Percentiles rank a stretch among this genome's conserved stretches.
These are phyloP conservation scores for Olyra latifolia DNA, from an alignment of 176 grass and related monocot genomes.

Conservation along the genomic window DNA sequence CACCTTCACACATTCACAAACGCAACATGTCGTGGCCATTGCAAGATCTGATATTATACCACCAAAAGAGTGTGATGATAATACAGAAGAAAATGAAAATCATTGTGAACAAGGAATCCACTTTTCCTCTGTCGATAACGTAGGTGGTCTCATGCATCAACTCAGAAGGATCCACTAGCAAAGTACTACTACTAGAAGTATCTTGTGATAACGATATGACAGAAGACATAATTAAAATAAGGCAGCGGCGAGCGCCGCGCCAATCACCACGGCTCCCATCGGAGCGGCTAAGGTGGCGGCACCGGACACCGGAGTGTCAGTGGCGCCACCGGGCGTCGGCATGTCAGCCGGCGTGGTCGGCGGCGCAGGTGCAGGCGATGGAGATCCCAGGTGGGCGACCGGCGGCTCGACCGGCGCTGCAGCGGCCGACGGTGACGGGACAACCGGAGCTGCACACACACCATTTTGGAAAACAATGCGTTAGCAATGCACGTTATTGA, in stretches of 20 bases:
- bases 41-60: not conserved
- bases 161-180: not conserved
- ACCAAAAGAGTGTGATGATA: no score
- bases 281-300: not conserved
- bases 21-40: not conserved
- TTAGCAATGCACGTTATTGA: not conserved
- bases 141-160: no score
- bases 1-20: not conserved
- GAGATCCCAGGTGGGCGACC: not conserved
- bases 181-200: not conserved
- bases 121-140: not conserved
- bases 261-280: not conserved
- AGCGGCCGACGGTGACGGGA: not conserved
- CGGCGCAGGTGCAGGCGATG: not conserved
- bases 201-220: not conserved
- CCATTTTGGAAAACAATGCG: not conserved
- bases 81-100: not conserved
- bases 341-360: not conserved
- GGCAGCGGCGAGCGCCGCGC: not conserved
- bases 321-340: no score
- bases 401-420: not conserved
- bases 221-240: conserved; percentile 1
- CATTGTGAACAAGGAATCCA: not conserved
- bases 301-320: not conserved
- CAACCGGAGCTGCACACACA: conserved; percentile 29